Evolutionary conservation across 805 yeast genomes (phyloP), one percentile per base, ranked within the genome.

Genomic region (Myxozyma geophila): DNA sequence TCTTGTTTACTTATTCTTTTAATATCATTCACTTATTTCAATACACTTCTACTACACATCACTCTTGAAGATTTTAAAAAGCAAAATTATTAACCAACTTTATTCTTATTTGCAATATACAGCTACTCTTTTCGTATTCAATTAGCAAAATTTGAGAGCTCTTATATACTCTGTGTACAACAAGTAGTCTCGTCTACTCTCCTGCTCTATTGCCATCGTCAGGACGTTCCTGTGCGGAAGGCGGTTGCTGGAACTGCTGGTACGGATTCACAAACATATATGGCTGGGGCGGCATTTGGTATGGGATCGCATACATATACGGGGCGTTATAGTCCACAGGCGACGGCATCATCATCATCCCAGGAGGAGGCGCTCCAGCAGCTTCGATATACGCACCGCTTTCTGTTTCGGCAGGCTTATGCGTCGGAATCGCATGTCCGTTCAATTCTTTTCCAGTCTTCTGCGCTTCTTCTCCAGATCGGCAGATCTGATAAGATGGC

Each of bases 331-430:
- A 52, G 21, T 52, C 55, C 7, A 40, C 47, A 52, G 55, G 55
- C 19, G 55, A 46, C 19, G n/a, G 55, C 47, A 52, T 52, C 40
- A 52, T 52, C 55, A 52, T 52, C 55, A 52, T 52, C 10, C 46
- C 55, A 23, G 55, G 46, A 10, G 35, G 15, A 8, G 15, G 19
- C 7, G 28, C 33, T 4, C 36, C 33, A 15, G 21, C 46, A 37
- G 35, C 55, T 36, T 21, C 46, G 17, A 33, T 15, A 39, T 39
- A 36, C 35, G 19, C 55, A 17, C 13, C 55, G 13, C 7, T 12
- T 7, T 6, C 15, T 7, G 41, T 10, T 7, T 9, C 46, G 7
- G 55, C 43, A 37, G 55, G 46, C 28, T 21, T 52, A 21, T 37
- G 33, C 23, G 39, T 15, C 23, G 55, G 43, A 39, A 52, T 39